These are phyloP conservation scores for Gossypium arboreum DNA, from an alignment of 345 rosid genomes.

Conservation along the genomic window DNA sequence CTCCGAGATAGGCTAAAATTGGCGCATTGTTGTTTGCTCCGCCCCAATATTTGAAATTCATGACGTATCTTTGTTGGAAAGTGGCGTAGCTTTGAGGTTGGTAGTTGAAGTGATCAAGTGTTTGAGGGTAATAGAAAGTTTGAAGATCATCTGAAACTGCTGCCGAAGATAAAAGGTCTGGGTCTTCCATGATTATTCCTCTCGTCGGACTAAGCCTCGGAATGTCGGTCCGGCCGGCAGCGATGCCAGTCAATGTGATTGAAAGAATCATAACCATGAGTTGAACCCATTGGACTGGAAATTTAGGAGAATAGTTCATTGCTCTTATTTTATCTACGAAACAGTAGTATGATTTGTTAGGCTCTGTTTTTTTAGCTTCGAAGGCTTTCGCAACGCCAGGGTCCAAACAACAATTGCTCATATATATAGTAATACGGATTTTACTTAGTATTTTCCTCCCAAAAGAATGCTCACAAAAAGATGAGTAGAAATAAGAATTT, in stretches of 20 bases:
- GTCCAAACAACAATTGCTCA: not conserved
- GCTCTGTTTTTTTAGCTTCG: not conserved
- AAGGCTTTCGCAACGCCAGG: not conserved
- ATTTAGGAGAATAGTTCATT: not conserved
- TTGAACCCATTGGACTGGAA: not conserved
- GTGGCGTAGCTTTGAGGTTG: slow-evolving; percentile 35
- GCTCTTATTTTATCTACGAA: not conserved
- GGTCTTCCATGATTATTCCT: slow-evolving; percentile 9
- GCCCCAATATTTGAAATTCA: slow-evolving; percentile 42
- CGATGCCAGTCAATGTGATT: not conserved
- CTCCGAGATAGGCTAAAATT: slow-evolving; percentile 37
- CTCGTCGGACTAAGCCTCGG: slow-evolving; percentile 36
- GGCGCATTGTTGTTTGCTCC: slow-evolving; percentile 30
- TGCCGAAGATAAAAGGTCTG: not conserved
- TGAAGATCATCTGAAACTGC: slow-evolving; percentile 16
- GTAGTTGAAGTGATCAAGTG: slow-evolving; percentile 50
- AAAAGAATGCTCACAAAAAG: not conserved
- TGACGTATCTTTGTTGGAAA: slow-evolving; percentile 35
- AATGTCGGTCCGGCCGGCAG: not conserved
- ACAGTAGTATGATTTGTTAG: not conserved
- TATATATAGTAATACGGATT: not conserved
- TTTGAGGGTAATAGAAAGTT: slow-evolving; percentile 37
- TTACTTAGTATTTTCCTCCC: not conserved
- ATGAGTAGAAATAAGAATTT: not conserved
- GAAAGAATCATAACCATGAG: not conserved